Base-by-base conservation (phyloP, 352 stramenopile species). In the Aphanomyces invadans region DNA sequence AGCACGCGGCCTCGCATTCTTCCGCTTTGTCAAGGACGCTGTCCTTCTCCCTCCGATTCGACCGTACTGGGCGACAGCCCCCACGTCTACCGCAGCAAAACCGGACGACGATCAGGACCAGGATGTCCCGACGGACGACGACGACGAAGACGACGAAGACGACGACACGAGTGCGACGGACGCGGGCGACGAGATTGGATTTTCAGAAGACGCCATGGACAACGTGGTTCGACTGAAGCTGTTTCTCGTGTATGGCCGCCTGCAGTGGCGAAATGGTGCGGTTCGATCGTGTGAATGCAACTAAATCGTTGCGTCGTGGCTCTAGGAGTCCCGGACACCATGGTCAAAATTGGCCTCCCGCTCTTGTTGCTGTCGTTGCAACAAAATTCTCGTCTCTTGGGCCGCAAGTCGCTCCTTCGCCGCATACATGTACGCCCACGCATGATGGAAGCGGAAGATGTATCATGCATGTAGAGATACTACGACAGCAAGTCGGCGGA, bases 131-230 rank as follows among this genome's bases (percentile, higher is more conserved):
- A 26, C 53, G 0, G 67, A 66, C 0, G 60, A 70, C 33, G 71
- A 76, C 1, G 78, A 79, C 21, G 62, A 76, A 0, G 77, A 81
- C 45, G 76, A 87, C 5, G 80, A 88, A 42, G 83, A 77, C 12
- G 83, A 89, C 23, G 77, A 83, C 4, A 74, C 85, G 28, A 73
- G 80, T 15, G 76, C 87, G 15, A 77, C 81, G n/a, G 19, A 45
- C 10, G 28, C 5, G 3, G 72, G 68, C 4, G 70, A 81, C 36
- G 85, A 94, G 45, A 80, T 81, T 29, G 90, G 79, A 2, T 67
- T 94, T 31, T 91, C 81, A 17, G 78, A 88, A 0, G 79, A 94
- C 73, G 85, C 85, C 0, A 94, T 94, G 85, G 85, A 94, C 44
- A 94, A 94, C 62, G 77, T 74, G 12, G 82, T 94, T 46, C 81